Base-by-base conservation (phyloP, 106 monocot species). In the Dioscorea zingiberensis region DNA sequence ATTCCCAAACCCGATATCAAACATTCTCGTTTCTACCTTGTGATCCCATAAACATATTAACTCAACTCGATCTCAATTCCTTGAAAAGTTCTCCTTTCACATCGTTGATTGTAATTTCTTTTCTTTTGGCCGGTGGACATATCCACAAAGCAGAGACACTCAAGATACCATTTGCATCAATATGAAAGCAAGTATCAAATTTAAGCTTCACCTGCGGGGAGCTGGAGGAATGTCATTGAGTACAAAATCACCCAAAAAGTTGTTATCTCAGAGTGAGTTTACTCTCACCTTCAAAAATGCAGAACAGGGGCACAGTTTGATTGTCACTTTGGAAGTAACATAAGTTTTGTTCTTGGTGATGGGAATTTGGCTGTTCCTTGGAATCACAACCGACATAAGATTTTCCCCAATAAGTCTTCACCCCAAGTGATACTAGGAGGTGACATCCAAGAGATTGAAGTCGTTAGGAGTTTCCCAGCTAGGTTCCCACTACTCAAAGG, bases 401-500 rank as follows among this genome's bases (percentile, higher is more conserved):
- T n/a, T n/a, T n/a, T 1, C 76, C 76, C 0, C 81, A 76, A 4
- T 58, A 68, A 10, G 81, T 81, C 71, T 81, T 68, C 23, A 81
- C 7, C 16, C 81, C 81, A 17, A 81, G 76, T 2, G 81, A 76
- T 2, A 81, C n/a, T n/a, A 58, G 15, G 81, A 73, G 4, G 81
- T 81, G 18, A 77, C 82, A 55, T 73, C 81, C 26, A 76, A 19
- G 2, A 81, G 44, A 7, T 76, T 60, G 23, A 81, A 44, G 58
- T 81, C 82, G 32, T 82, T n/a, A n/a, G 82, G 24, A 86, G 75
- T 75, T 73, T 86, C 78, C 82, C 75, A 44, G 78, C 78, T 32
- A 81, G 81, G 64, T 82, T 81, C 3, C 81, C 85, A 25, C 81
- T 81, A n/a, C n/a, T n/a, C n/a, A n/a, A n/a, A n/a, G n/a, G n/a